A percentile compares a stretch with the other conserved stretches of the same genome.
These are phyloP conservation scores for Gracilaria domingensis DNA, from an alignment of 23 red algal genomes.

Conservation along the genomic window DNA sequence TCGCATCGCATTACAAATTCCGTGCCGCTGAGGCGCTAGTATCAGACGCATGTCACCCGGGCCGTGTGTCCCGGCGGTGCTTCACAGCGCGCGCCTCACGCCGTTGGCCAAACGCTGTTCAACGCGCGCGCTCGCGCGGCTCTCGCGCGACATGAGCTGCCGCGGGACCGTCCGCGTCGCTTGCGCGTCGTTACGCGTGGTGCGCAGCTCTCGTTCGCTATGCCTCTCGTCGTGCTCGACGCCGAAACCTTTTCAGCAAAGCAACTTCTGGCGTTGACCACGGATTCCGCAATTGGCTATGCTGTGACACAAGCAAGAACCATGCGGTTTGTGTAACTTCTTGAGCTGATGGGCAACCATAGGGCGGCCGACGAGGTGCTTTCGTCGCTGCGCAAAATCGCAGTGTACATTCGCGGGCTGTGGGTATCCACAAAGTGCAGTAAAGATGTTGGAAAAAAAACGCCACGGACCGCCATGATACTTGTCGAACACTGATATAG, in stretches of 20 bases:
- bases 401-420: conserved; percentile 41
- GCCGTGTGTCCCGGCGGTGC: too few relatives aligned
- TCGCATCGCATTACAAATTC: too few relatives aligned
- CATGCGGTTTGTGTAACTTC: conserved; percentile 23
- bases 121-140: too few relatives aligned
- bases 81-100: too few relatives aligned
- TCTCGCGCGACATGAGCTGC: too few relatives aligned
- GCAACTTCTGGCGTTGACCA: conserved; percentile 15
- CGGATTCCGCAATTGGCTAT: conserved; percentile 16
- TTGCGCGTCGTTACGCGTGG: too few relatives aligned
- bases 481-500: conserved; percentile 27
- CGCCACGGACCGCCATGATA: conserved; percentile 38
- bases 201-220: too few relatives aligned
- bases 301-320: conserved; percentile 17
- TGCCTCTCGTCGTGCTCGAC: too few relatives aligned
- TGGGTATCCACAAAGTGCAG: conserved; percentile 44
- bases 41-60: too few relatives aligned
- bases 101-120: too few relatives aligned
- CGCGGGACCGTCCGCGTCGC: too few relatives aligned
- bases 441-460: conserved; percentile 30
- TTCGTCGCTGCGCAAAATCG: background rate
- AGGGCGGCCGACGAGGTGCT: conserved; percentile 15
- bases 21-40: too few relatives aligned
- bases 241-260: conserved; percentile 44
- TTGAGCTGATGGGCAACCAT: conserved; percentile 7